A percentile compares a stretch with the other conserved stretches of the same genome.
Conservation (phyloP, 106 monocot genomes). For the Narthecium ossifragum region DNA sequence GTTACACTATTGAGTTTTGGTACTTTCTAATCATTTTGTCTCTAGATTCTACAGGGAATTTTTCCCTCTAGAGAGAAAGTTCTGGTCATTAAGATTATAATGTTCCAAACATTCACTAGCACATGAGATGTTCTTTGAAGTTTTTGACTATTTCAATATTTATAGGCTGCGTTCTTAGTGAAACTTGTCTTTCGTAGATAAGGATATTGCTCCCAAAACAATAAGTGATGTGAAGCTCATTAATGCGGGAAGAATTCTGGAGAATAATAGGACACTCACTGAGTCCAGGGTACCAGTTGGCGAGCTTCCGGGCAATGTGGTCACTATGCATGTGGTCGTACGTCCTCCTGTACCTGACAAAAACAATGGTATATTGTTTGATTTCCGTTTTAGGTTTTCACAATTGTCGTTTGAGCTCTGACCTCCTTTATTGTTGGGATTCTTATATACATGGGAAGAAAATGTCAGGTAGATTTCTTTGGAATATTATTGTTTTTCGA, state of each 20-base stretch:
- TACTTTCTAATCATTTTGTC: neutral
- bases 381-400: neutral
- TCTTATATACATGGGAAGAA: neutral
- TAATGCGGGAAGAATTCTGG: constrained; percentile 55
- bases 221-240: constrained; percentile 67
- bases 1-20: too few species aligned
- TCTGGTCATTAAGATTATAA: neutral
- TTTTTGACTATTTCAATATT: neutral
- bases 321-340: constrained; percentile 70
- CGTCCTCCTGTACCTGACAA: constrained; percentile 33
- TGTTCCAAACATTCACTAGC: neutral
- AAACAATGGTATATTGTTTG: constrained; percentile 33
- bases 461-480: neutral
- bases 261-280: constrained; percentile 47
- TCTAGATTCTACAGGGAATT: neutral
- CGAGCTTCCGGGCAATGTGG: constrained; percentile 42
- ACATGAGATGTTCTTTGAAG: neutral
- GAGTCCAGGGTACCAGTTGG: constrained; percentile 54
- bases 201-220: constrained; percentile 44
- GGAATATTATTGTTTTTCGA: neutral
- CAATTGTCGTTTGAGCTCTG: neutral
- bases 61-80: neutral
- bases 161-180: neutral
- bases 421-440: neutral
- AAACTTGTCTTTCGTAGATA: constrained; percentile 13